Percentiles rank a stretch among this genome's conserved stretches.
Conservation (phyloP, 177 flowering plant species). For the Vitis hybrid region DNA sequence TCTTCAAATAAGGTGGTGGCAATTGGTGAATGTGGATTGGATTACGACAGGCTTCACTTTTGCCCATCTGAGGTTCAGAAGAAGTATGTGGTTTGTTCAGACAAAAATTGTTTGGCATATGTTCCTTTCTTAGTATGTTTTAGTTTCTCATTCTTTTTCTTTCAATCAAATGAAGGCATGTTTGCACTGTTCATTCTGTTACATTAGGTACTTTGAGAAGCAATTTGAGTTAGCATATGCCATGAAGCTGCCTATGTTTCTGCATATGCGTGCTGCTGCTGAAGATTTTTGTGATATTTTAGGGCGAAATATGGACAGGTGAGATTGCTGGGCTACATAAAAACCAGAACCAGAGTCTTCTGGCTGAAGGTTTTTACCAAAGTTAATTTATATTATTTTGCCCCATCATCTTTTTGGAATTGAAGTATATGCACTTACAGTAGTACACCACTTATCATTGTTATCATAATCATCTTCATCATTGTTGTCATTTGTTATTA, state of each 20-base stretch:
- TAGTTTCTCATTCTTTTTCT: background rate
- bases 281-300: slow-evolving; percentile 88
- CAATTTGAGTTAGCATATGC: slow-evolving; percentile 89
- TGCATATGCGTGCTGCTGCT: slow-evolving; percentile 98
- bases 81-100: slow-evolving; percentile 53
- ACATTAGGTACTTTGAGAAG: slow-evolving; percentile 84
- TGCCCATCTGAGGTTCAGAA: slow-evolving; percentile 87
- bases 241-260: slow-evolving; percentile 91
- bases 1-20: slow-evolving; percentile 77
- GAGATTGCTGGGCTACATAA: slow-evolving; percentile 13
- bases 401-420: background rate
- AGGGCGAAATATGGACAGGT: slow-evolving; percentile 64
- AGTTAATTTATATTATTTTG: background rate
- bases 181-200: background rate
- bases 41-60: slow-evolving; percentile 95
- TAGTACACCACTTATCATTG: no score
- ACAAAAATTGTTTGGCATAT: background rate
- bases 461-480: no score
- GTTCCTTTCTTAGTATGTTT: background rate
- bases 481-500: no score
- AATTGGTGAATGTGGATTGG: slow-evolving; percentile 98
- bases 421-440: background rate
- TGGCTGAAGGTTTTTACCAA: background rate
- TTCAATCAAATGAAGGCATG: background rate
- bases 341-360: background rate